Conservation (phyloP, 192 early-diverging fungal genomes). For the Cladochytrium replicatum region DNA sequence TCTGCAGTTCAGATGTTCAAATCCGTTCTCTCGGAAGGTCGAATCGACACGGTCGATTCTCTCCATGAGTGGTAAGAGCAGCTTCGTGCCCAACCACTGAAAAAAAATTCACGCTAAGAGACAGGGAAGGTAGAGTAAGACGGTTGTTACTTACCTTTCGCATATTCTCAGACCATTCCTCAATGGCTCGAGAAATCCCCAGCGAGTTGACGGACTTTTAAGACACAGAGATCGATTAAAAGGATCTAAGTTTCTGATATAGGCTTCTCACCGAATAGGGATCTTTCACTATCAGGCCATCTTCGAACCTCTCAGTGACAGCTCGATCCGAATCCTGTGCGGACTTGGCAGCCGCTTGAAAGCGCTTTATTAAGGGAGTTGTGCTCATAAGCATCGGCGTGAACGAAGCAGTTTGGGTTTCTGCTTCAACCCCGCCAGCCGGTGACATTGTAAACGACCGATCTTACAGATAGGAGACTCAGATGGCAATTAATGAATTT, state of each 20-base stretch:
- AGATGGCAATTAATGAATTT: too few relatives aligned
- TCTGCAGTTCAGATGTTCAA: constrained; percentile 13
- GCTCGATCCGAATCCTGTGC: constrained; percentile 2
- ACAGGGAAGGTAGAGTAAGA: not conserved
- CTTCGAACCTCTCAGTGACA: constrained; percentile 17
- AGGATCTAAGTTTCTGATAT: constrained; percentile 21
- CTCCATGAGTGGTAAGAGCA: constrained; percentile 14
- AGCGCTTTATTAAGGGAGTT: constrained; percentile 7
- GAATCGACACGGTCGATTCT: constrained; percentile 10
- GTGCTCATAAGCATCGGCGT: too few relatives aligned
- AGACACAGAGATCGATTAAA: constrained; percentile 12
- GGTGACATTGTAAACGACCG: too few relatives aligned
- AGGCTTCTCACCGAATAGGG: too few relatives aligned
- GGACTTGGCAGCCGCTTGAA: constrained; percentile 6
- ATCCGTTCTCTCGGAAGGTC: not conserved
- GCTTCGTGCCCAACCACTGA: constrained; percentile 18
- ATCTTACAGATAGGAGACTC: too few relatives aligned
- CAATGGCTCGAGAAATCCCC: too few relatives aligned
- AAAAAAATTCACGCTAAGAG: not conserved
- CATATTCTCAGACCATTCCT: constrained; percentile 24
- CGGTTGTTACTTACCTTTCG: constrained; percentile 17
- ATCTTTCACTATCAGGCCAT: constrained; percentile 19
- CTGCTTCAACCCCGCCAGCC: too few relatives aligned
- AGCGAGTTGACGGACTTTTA: too few relatives aligned
- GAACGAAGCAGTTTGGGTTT: too few relatives aligned